Base-by-base conservation (phyloP, 177 flowering plant genomes). In the Telopea speciosissima region DNA sequence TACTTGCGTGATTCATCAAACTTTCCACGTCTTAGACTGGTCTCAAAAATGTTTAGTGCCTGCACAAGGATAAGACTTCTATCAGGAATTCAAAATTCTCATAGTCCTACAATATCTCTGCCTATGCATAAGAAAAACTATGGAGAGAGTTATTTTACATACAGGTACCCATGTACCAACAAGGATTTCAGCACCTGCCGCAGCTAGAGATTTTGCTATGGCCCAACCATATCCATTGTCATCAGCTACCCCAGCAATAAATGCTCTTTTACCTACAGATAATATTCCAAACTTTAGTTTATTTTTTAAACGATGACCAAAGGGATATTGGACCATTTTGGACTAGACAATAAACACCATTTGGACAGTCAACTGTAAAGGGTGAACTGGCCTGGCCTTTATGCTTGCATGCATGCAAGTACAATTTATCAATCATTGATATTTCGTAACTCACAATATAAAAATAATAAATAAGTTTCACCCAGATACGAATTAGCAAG, bases 181-280 rank as follows among this genome's bases (percentile, higher is more conserved):
- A 49, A 95, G 87, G 82, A 95, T 92, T 83, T 95, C 93, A 82
- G 98, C 97, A 72, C 99, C 99, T 4, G 99, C 99, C 76, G 99
- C 97, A 76, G 99, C 99, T 45, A 95, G 94, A 71, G 97, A 89
- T 76, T 93, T 95, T 59, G 99, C 99, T n/a, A 95, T 95, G 24
- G 97, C 99, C 99, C 99, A 95, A 59, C 97, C 99, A 83, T 95
- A 95, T 52, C 99, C 99, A 79, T 89, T 88, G 75, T 92, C 99
- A 88, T 92, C 99, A 79, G 97, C 97, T 65, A 91, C 75, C 68
- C 97, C 97, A 79, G 99, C 99, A 74, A 95, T 87, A 83, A 90
- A 95, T 73, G 99, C 99, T 68, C 87, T 83, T 81, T 94, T 94
- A 73, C 98, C 97, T 91, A 72, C 67, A 70, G 61, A 71, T 33